Conservation (phyloP, 179 eudicot genomes). For the Beta macrorhiza region DNA sequence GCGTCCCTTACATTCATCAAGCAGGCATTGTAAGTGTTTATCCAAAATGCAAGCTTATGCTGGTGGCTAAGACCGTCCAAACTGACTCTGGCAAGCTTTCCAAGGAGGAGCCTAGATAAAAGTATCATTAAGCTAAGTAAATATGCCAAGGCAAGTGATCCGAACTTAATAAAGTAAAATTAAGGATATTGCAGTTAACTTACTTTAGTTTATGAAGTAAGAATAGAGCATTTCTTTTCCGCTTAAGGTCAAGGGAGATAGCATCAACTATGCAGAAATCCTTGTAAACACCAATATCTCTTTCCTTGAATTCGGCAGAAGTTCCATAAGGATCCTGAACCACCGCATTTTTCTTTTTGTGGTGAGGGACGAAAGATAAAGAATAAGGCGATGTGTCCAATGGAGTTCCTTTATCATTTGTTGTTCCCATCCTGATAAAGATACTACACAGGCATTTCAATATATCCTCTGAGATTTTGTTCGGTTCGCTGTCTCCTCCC, state of each 20-base stretch:
- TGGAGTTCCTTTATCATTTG: slow-evolving; percentile 36
- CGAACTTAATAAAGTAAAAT: neutral
- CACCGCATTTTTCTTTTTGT: slow-evolving; percentile 27
- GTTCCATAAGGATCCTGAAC: slow-evolving; percentile 62
- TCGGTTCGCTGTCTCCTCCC: slow-evolving; percentile 58
- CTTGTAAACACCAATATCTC: slow-evolving; percentile 74
- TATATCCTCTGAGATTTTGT: slow-evolving; percentile 75
- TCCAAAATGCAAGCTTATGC: slow-evolving; percentile 96
- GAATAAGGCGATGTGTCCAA: slow-evolving; percentile 30
- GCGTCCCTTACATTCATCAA: slow-evolving; percentile 76
- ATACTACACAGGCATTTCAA: slow-evolving; percentile 67
- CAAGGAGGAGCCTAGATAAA: slow-evolving; percentile 52
- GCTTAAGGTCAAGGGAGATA: slow-evolving; percentile 53
- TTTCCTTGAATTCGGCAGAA: slow-evolving; percentile 39
- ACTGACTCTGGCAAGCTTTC: slow-evolving; percentile 60
- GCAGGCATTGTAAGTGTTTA: slow-evolving; percentile 84
- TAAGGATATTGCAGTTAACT: slow-evolving; percentile 21
- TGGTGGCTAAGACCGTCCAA: slow-evolving; percentile 78
- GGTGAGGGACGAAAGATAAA: slow-evolving; percentile 31
- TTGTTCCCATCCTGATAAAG: slow-evolving; percentile 51
- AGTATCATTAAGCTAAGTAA: neutral
- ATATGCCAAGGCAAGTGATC: neutral
- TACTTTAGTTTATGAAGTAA: slow-evolving; percentile 66
- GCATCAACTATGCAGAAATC: slow-evolving; percentile 55
- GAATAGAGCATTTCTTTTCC: slow-evolving; percentile 44